Conservation (phyloP, 108 stramenopile genomes). For the Chaetoceros muelleri region DNA sequence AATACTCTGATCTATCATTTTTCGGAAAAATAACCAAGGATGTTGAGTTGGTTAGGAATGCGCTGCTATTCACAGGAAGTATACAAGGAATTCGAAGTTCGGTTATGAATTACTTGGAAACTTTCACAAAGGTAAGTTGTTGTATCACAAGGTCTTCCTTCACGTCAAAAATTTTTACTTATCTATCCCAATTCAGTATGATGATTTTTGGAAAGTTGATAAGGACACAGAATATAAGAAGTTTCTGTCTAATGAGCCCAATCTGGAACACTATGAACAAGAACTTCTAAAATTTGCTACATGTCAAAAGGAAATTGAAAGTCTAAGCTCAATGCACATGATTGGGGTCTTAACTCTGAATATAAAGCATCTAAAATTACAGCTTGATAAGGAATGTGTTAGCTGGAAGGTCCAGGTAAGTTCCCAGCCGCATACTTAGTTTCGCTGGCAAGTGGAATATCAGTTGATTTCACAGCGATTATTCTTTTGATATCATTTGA, state of each 20-base stretch:
- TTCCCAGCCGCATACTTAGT: not conserved
- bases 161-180: not conserved
- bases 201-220: conserved; percentile 86
- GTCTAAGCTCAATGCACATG: conserved; percentile 64
- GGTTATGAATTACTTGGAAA: conserved; percentile 71
- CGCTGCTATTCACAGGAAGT: conserved; percentile 80
- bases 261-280: conserved; percentile 65
- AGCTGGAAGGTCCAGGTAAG: conserved; percentile 58
- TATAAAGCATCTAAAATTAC: conserved; percentile 58
- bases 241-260: conserved; percentile 57
- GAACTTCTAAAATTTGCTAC: conserved; percentile 47
- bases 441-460: not conserved
- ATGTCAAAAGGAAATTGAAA: conserved; percentile 57
- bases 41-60: conserved; percentile 83
- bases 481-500: not conserved
- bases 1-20: conserved; percentile 37
- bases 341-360: conserved; percentile 85
- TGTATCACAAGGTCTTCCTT: conserved; percentile 2
- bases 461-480: not conserved
- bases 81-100: conserved; percentile 82
- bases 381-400: conserved; percentile 61
- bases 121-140: conserved; percentile 23
- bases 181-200: conserved; percentile 34
- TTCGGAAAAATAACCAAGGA: conserved; percentile 86
- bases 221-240: conserved; percentile 69